Percentiles rank a stretch among this genome's conserved stretches.
Conservation (phyloP, 176 grass and related monocot species). For the Musa itinerans region DNA sequence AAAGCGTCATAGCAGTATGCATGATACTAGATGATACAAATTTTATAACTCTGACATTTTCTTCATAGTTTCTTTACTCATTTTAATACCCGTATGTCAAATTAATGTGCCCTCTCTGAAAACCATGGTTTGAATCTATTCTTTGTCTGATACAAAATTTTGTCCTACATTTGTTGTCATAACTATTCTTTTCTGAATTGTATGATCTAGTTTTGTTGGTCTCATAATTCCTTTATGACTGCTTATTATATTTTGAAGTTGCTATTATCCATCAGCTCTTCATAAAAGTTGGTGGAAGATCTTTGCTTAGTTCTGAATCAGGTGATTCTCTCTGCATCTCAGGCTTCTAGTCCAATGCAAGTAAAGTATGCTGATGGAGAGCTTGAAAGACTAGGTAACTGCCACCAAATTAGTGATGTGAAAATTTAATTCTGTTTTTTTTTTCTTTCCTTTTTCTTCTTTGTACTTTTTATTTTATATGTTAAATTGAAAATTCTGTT, state of each 20-base stretch:
- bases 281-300: neutral
- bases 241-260: neutral
- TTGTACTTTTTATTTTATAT: neutral
- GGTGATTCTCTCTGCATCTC: conserved; percentile 13
- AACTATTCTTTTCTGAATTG: too few relatives aligned
- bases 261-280: neutral
- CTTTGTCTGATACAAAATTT: too few relatives aligned
- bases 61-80: too few relatives aligned
- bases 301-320: neutral
- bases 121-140: too few relatives aligned
- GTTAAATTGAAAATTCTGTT: neutral
- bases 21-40: too few relatives aligned
- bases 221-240: neutral
- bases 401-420: neutral
- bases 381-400: conserved; percentile 94
- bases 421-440: neutral
- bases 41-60: too few relatives aligned
- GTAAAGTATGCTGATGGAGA: conserved; percentile 99
- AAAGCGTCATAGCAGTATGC: too few relatives aligned
- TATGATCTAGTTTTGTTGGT: neutral
- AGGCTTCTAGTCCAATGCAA: conserved; percentile 98
- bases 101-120: too few relatives aligned
- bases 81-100: too few relatives aligned
- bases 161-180: too few relatives aligned
- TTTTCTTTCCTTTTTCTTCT: conserved; percentile 1